Evolutionary conservation across 805 yeast genomes (phyloP), one percentile per base, ranked within the genome.

Genomic region (Cyberlindnera mycetangii): DNA sequence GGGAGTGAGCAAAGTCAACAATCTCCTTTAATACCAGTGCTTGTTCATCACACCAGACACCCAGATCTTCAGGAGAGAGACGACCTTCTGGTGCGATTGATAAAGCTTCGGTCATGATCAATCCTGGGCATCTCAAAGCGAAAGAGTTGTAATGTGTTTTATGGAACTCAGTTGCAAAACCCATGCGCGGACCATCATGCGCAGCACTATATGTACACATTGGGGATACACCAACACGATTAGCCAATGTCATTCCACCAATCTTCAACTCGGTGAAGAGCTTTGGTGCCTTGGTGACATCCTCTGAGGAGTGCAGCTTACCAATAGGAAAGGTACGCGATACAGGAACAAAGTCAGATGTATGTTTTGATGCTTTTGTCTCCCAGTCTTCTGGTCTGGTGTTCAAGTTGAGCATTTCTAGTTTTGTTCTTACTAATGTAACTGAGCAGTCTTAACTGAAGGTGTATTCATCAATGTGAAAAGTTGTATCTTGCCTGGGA

Each of bases 211-310:
- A 77, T 39, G 66, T 72, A 55, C 81, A 74, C 80, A 77, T 75
- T 37, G 81, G 81, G 1, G 82, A 69, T 17, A 78, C 77, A 39
- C 79, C 79, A 22, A 78, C 56, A 48, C 85, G 64, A 57, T 80
- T 80, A 12, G 67, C 70, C 17, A 79, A 37, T 3, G 35, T 25
- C 32, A 50, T 40, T 32, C 38, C 36, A 25, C 53, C 55, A 38
- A 58, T 52, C 27, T 31, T 50, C 9, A 56, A 14, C 11, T 58
- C 58, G 4, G 41, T 34, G 48, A 58, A 58, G 7, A 58, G 37
- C 30, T 47, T 44, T 14, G 61, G 60, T 1, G 51, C 39, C 21
- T 33, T 32, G 18, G 44, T 5, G 27, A 19, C 15, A 27, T 41
- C 45, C 17, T 48, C 45, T 1, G 51, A 48, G 8, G 15, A 35